A percentile compares a stretch with the other conserved stretches of the same genome.
Evolutionary conservation across 2,329 filamentous ascomycete genomes (phyloP).

Genomic region (Amphichorda felina): DNA sequence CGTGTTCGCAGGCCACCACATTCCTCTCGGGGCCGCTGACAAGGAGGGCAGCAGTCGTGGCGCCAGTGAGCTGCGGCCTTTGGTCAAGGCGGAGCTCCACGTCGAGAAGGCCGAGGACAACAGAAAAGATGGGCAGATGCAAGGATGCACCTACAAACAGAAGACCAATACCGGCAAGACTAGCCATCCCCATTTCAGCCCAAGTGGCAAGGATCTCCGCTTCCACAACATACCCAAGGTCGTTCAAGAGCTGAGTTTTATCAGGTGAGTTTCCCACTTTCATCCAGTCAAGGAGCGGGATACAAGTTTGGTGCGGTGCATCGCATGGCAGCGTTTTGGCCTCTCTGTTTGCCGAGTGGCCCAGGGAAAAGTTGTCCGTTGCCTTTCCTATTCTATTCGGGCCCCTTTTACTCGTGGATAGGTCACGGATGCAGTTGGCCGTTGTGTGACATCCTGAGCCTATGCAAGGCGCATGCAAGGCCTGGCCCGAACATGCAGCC

Average conservation of each 20-base stretch:
- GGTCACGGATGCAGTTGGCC: too few relatives aligned
- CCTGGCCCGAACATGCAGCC: too few relatives aligned
- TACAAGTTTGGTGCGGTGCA: too few relatives aligned
- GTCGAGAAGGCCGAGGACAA: slow-evolving; percentile 47
- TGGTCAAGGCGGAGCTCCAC: slow-evolving; percentile 71
- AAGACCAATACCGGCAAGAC: slow-evolving; percentile 43
- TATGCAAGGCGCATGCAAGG: too few relatives aligned
- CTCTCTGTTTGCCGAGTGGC: too few relatives aligned
- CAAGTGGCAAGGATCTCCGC: slow-evolving; percentile 28
- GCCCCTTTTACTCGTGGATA: too few relatives aligned
- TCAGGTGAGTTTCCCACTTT: slow-evolving; percentile 42
- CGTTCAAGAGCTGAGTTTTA: slow-evolving; percentile 59
- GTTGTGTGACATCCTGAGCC: too few relatives aligned
- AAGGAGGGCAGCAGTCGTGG: slow-evolving; percentile 17
- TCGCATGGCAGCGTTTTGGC: too few relatives aligned
- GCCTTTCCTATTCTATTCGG: too few relatives aligned
- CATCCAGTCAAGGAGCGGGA: too few relatives aligned
- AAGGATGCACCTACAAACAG: slow-evolving; percentile 47
- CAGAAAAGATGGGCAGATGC: slow-evolving; percentile 13
- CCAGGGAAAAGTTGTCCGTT: too few relatives aligned
- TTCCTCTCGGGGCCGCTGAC: slow-evolving; percentile 27
- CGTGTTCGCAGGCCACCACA: slow-evolving; percentile 64
- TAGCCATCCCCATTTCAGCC: slow-evolving; percentile 52
- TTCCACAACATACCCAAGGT: slow-evolving; percentile 48
- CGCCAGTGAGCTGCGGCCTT: slow-evolving; percentile 43